These are phyloP conservation scores for Mitragyna speciosa DNA, from an alignment of 257 asterid species.

Conservation along the genomic window DNA sequence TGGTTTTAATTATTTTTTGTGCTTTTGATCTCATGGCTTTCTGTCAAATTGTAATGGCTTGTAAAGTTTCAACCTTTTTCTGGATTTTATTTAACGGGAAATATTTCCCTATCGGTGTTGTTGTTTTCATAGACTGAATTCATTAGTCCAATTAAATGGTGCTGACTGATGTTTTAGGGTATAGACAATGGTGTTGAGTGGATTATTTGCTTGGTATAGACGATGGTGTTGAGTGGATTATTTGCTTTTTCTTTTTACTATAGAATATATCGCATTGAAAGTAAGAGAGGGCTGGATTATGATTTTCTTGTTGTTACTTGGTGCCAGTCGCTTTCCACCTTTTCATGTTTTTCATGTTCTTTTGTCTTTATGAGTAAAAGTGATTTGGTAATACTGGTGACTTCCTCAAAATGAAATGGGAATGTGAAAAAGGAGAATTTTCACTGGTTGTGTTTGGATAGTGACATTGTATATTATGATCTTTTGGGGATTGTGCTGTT, in stretches of 20 bases:
- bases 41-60: background rate
- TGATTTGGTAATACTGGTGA: conserved; percentile 30
- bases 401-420: conserved; percentile 21
- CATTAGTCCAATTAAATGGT: background rate
- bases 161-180: background rate
- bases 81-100: background rate
- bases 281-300: conserved; percentile 7
- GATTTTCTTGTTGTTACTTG: conserved; percentile 29
- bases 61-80: conserved; percentile 5
- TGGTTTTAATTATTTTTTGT: background rate
- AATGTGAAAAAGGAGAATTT: conserved; percentile 23
- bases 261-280: conserved; percentile 8
- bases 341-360: conserved; percentile 23
- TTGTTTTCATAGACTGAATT: background rate
- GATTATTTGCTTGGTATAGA: conserved; percentile 3
- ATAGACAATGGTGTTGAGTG: background rate
- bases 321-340: conserved; percentile 41
- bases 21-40: background rate
- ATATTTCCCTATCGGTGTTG: background rate
- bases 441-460: conserved; percentile 37
- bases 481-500: conserved; percentile 34
- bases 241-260: conserved; percentile 1
- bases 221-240: background rate
- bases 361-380: conserved; percentile 40
- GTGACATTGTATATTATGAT: conserved; percentile 41